Conservation (phyloP, 148 eudicot genomes). For the Euryodendron excelsum region DNA sequence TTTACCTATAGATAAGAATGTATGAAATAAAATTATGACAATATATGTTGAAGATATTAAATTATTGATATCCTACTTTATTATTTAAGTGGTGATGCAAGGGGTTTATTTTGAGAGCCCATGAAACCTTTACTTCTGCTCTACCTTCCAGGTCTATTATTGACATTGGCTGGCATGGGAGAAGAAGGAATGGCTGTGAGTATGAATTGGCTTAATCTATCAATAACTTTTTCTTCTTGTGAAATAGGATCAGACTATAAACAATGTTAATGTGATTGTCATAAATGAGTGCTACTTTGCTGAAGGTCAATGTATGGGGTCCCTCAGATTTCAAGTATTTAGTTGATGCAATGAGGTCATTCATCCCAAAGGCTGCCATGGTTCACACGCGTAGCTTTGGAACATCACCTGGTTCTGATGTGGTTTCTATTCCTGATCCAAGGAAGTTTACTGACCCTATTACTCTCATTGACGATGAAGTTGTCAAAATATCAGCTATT, state of each 20-base stretch:
- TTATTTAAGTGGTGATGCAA: background rate
- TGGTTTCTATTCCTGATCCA: conserved; percentile 28
- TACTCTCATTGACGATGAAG: conserved; percentile 72
- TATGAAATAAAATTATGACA: background rate
- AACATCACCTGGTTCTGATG: conserved; percentile 35
- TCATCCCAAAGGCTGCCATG: conserved; percentile 97
- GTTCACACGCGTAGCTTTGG: conserved; percentile 88
- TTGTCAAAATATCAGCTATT: conserved; percentile 87
- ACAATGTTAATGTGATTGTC: background rate
- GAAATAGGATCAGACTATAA: background rate
- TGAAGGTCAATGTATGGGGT: conserved; percentile 89
- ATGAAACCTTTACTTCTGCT: conserved; percentile 13
- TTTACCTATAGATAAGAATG: background rate
- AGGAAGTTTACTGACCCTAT: conserved; percentile 44
- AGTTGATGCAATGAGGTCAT: conserved; percentile 78
- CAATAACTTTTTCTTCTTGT: background rate
- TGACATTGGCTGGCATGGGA: conserved; percentile 91
- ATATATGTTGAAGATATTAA: background rate
- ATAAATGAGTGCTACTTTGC: conserved; percentile 11
- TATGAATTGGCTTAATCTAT: conserved; percentile 23
- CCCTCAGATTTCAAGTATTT: conserved; percentile 74
- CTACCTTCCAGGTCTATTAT: conserved; percentile 60
- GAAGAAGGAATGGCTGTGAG: conserved; percentile 89
- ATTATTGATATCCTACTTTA: background rate
- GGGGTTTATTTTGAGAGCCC: background rate